phyloP scores from a whole-genome alignment of 495 filamentous ascomycete genomes.

The Aspergillus wentii region DNA sequence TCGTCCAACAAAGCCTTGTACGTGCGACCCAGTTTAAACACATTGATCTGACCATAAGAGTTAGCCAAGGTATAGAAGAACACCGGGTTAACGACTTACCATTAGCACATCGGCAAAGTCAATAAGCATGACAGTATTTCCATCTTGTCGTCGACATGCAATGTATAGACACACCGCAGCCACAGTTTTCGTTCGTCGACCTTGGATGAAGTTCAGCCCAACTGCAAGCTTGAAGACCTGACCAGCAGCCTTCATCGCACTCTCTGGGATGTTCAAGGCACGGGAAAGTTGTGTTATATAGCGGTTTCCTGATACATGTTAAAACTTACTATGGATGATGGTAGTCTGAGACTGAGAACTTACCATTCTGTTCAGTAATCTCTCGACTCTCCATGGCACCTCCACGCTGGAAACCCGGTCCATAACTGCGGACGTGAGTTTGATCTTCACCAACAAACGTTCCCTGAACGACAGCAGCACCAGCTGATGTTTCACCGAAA shows the following conservation, averaged over 20 bases:
- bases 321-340: slow-evolving; percentile 3
- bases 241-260: slow-evolving; percentile 56
- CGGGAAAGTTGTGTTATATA: slow-evolving; percentile 48
- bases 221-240: slow-evolving; percentile 75
- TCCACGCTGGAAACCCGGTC: slow-evolving; percentile 51
- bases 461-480: slow-evolving; percentile 89
- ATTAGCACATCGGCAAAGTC: slow-evolving; percentile 84
- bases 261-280: slow-evolving; percentile 51
- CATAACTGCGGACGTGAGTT: slow-evolving; percentile 57
- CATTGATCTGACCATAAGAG: slow-evolving; percentile 60
- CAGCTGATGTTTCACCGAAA: slow-evolving; percentile 77
- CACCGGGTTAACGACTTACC: slow-evolving; percentile 18
- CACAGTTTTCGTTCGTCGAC: slow-evolving; percentile 78
- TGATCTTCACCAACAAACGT: slow-evolving; percentile 81
- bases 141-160: slow-evolving; percentile 65
- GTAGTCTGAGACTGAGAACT: slow-evolving; percentile 3
- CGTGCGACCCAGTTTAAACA: slow-evolving; percentile 81
- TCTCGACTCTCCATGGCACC: slow-evolving; percentile 61
- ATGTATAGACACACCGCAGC: slow-evolving; percentile 84
- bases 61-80: background rate
- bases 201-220: slow-evolving; percentile 74
- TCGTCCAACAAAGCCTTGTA: slow-evolving; percentile 73
- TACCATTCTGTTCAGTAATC: slow-evolving; percentile 62
- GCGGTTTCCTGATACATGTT: slow-evolving; percentile 33
- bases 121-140: slow-evolving; percentile 74